These are phyloP conservation scores for Lycium ferocissimum DNA, from an alignment of 257 asterid genomes.

Conservation along the genomic window DNA sequence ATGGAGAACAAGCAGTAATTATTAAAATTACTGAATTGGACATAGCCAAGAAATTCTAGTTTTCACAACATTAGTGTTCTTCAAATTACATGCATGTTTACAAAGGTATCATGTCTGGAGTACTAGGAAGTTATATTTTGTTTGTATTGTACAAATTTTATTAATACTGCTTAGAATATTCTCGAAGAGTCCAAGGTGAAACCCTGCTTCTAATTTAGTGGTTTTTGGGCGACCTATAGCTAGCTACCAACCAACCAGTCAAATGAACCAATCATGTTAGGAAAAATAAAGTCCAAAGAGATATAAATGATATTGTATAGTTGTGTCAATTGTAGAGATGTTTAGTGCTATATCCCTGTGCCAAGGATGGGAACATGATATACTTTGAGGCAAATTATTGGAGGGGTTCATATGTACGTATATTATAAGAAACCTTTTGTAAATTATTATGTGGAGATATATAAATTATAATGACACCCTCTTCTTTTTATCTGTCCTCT, in stretches of 20 bases:
- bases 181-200: constrained; percentile 29
- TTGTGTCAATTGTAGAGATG: not conserved
- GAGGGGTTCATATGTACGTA: constrained; percentile 21
- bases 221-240: constrained; percentile 9
- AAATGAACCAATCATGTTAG: not conserved
- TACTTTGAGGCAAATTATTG: not conserved
- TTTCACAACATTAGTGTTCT: constrained; percentile 9
- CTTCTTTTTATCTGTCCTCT: not conserved
- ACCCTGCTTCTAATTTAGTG: constrained; percentile 25
- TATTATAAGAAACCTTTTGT: constrained; percentile 21
- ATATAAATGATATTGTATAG: not conserved
- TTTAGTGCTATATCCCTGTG: not conserved
- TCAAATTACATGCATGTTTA: constrained; percentile 27
- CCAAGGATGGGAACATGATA: constrained; percentile 26
- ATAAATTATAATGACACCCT: constrained; percentile 25
- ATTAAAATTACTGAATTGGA: constrained; percentile 18
- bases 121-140: constrained; percentile 23
- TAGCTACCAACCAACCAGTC: constrained; percentile 14
- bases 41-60: not conserved
- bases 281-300: not conserved
- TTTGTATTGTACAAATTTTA: constrained; percentile 16
- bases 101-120: constrained; percentile 30
- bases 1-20: constrained; percentile 30
- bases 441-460: constrained; percentile 21
- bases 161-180: constrained; percentile 12